Percentiles rank a stretch among this genome's conserved stretches.
Conservation (phyloP, 176 grass and related monocot species). For the Alloteropsis semialata region DNA sequence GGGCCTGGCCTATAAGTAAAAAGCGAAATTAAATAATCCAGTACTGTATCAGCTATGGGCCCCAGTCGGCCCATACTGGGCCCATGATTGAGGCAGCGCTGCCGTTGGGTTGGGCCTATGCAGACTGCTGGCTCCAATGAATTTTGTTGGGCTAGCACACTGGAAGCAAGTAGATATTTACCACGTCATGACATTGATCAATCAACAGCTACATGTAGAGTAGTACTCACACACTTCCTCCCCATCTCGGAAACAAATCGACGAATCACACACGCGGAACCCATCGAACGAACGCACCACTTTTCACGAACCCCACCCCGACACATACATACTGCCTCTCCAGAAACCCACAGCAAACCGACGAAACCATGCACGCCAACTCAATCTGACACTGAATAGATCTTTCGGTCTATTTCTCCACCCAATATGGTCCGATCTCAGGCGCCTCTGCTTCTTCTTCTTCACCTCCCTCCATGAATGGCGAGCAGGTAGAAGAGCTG, state of each 20-base stretch:
- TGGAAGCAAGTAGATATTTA: neutral
- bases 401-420: neutral
- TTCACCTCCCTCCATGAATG: conserved; percentile 52
- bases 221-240: neutral
- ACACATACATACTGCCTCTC: neutral
- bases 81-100: neutral
- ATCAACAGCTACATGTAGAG: neutral
- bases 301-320: neutral
- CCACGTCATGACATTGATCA: neutral
- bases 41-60: neutral
- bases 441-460: neutral
- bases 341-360: neutral
- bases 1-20: no score
- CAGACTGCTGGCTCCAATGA: neutral
- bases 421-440: neutral
- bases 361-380: neutral
- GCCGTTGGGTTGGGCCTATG: neutral
- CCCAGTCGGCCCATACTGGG: neutral
- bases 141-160: neutral
- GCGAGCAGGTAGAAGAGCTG: conserved; percentile 83
- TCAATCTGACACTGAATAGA: neutral
- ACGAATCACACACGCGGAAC: neutral
- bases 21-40: neutral
- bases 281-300: neutral
- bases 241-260: neutral